These are phyloP conservation scores for Xylaria sp. DNA, from an alignment of 495 filamentous ascomycete genomes.

Conservation along the genomic window DNA sequence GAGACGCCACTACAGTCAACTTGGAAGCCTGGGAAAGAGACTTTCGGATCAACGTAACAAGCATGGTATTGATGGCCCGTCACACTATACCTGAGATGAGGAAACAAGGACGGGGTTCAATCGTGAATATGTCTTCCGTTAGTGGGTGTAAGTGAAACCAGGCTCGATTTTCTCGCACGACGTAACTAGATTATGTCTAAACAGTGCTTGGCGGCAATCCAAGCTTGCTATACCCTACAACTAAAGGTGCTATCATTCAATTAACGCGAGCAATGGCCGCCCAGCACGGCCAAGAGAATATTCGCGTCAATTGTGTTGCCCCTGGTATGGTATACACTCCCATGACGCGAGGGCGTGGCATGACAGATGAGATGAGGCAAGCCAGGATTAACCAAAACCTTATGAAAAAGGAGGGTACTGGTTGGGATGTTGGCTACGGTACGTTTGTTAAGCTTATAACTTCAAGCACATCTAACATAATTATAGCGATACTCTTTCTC, in stretches of 20 bases:
- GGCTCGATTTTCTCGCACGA: not conserved
- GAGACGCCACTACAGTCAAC: conserved; percentile 13
- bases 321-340: conserved; percentile 48
- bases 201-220: conserved; percentile 17
- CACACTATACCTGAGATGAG: conserved; percentile 19
- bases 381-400: conserved; percentile 19
- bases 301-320: conserved; percentile 64
- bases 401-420: conserved; percentile 22
- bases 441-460: not conserved
- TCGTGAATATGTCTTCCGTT: conserved; percentile 17
- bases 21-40: conserved; percentile 22
- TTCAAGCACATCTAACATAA: not conserved
- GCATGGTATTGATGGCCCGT: conserved; percentile 22
- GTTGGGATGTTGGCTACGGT: conserved; percentile 22
- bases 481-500: conserved; percentile 19
- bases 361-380: conserved; percentile 23
- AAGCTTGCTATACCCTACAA: conserved; percentile 57
- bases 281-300: conserved; percentile 61
- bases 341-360: conserved; percentile 15
- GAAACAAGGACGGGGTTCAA: conserved; percentile 20
- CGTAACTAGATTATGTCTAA: not conserved
- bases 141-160: conserved; percentile 4
- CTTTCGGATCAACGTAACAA: conserved; percentile 19
- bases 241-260: conserved; percentile 70
- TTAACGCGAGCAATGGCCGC: conserved; percentile 65